phyloP scores from a whole-genome alignment of 2,329 filamentous ascomycete species.

The Fusarium marasasianum region DNA sequence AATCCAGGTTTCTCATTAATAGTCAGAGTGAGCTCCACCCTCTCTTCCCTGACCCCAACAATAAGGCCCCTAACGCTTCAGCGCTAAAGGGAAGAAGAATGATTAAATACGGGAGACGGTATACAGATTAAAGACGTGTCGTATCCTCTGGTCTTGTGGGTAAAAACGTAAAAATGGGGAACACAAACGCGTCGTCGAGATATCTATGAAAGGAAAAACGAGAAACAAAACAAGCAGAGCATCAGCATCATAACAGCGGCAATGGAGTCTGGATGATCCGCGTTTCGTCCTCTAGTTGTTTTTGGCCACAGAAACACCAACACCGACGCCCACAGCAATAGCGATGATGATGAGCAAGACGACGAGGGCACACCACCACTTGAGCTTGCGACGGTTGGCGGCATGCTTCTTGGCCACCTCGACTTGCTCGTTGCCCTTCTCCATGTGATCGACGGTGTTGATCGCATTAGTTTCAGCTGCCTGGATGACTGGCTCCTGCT shows the following conservation, averaged over 20 bases:
- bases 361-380: slow-evolving; percentile 81
- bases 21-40: background rate
- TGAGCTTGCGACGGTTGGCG: slow-evolving; percentile 74
- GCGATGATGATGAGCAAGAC: slow-evolving; percentile 66
- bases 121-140: slow-evolving; percentile 22
- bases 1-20: slow-evolving; percentile 28
- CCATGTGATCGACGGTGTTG: slow-evolving; percentile 71
- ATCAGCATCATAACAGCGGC: slow-evolving; percentile 16
- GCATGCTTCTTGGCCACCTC: slow-evolving; percentile 74
- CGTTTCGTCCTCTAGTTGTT: slow-evolving; percentile 20
- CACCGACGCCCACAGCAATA: slow-evolving; percentile 63
- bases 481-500: slow-evolving; percentile 72
- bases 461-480: slow-evolving; percentile 72
- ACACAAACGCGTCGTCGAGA: slow-evolving; percentile 26
- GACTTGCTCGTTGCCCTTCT: slow-evolving; percentile 75
- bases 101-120: slow-evolving; percentile 38
- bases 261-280: background rate
- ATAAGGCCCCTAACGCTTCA: slow-evolving; percentile 22
- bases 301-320: slow-evolving; percentile 58
- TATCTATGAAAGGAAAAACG: slow-evolving; percentile 36
- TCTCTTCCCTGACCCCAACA: slow-evolving; percentile 15
- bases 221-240: slow-evolving; percentile 27
- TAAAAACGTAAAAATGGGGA: background rate
- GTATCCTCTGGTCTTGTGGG: slow-evolving; percentile 25
- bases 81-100: slow-evolving; percentile 30